These are phyloP conservation scores for Globisporangium radiosum DNA, from an alignment of 352 stramenopile genomes.

Conservation along the genomic window DNA sequence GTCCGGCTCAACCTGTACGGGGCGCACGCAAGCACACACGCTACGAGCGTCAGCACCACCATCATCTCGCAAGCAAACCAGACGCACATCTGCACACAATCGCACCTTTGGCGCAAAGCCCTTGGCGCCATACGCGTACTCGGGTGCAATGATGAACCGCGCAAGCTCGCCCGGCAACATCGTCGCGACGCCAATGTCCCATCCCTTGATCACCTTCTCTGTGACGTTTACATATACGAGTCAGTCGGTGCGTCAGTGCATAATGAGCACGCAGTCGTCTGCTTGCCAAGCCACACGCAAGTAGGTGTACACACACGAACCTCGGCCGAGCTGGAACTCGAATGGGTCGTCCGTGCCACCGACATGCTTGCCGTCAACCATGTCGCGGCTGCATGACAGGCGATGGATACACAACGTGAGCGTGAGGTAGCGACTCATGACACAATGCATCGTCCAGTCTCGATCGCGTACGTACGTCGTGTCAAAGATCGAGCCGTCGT, in stretches of 20 bases:
- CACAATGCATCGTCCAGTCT: neutral
- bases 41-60: too few species aligned
- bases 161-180: slow-evolving; percentile 75
- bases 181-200: slow-evolving; percentile 77
- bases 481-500: slow-evolving; percentile 85
- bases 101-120: slow-evolving; percentile 73
- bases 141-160: slow-evolving; percentile 77
- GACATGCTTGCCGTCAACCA: slow-evolving; percentile 74
- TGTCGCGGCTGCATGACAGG: slow-evolving; percentile 40
- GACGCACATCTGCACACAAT: too few species aligned
- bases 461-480: slow-evolving; percentile 44
- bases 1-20: slow-evolving; percentile 56
- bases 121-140: slow-evolving; percentile 74
- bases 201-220: slow-evolving; percentile 86
- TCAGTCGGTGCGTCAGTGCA: neutral
- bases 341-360: slow-evolving; percentile 80
- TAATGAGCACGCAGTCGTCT: too few species aligned
- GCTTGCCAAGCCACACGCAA: too few species aligned
- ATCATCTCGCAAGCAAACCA: too few species aligned
- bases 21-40: neutral
- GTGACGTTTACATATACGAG: neutral
- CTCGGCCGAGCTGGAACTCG: slow-evolving; percentile 77
- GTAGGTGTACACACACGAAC: slow-evolving; percentile 17
- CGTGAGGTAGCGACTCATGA: neutral
- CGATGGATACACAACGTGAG: too few species aligned